A percentile compares a stretch with the other conserved stretches of the same genome.
Conservation (phyloP, 2,329 filamentous ascomycete genomes). For the Diaporthe sp. region DNA sequence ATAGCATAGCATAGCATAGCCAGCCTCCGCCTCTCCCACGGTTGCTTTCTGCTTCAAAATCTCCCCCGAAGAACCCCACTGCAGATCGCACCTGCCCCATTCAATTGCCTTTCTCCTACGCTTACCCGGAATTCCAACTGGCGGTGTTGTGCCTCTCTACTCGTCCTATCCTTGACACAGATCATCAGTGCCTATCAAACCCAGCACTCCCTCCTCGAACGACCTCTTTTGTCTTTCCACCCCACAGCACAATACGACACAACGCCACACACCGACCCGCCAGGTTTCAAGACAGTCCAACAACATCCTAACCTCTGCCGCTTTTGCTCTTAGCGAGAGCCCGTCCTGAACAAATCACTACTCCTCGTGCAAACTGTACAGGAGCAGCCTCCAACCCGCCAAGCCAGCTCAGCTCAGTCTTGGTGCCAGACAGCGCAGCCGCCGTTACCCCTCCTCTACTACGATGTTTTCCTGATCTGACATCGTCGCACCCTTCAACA, state of each 20-base stretch:
- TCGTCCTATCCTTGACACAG: slow-evolving; percentile 27
- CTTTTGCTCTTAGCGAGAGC: slow-evolving; percentile 24
- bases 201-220: slow-evolving; percentile 4
- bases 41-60: not conserved
- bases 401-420: not conserved
- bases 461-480: slow-evolving; percentile 12
- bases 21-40: not conserved
- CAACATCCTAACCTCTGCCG: not conserved
- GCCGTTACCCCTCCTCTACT: slow-evolving; percentile 20
- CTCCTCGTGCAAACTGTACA: not conserved
- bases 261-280: slow-evolving; percentile 3
- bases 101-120: not conserved
- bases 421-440: slow-evolving; percentile 3
- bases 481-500: not conserved
- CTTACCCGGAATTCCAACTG: slow-evolving; percentile 6
- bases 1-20: not conserved
- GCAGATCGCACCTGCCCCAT: slow-evolving; percentile 15
- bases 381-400: not conserved
- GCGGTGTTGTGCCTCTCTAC: slow-evolving; percentile 18
- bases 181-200: slow-evolving; percentile 25
- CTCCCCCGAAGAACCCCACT: not conserved
- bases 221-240: not conserved
- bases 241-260: slow-evolving; percentile 15
- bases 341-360: not conserved
- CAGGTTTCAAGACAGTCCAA: slow-evolving; percentile 4